phyloP scores from a whole-genome alignment of 495 filamentous ascomycete species.

The Neurospora sp. region DNA sequence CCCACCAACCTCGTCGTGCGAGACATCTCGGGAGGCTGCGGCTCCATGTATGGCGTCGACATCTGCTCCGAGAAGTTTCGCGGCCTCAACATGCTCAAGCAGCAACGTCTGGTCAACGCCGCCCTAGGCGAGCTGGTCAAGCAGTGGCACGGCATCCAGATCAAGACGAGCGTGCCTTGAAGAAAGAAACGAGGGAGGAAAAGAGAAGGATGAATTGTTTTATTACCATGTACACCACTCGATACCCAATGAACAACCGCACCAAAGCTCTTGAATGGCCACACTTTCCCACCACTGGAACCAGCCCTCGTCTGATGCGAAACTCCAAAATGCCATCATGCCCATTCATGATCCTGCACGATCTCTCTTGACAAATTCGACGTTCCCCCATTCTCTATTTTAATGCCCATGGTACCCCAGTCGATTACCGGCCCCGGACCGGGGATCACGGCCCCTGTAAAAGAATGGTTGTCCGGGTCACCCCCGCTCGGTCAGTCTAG shows the following conservation, averaged over 20 bases:
- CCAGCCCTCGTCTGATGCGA: neutral
- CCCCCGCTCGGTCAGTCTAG: neutral
- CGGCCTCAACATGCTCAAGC: conserved; percentile 56
- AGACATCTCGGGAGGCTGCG: conserved; percentile 70
- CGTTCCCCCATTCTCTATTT: neutral
- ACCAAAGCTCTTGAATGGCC: neutral
- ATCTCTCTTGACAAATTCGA: neutral
- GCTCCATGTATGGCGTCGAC: conserved; percentile 69
- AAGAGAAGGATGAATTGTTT: neutral
- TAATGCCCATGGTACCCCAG: neutral
- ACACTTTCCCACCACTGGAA: neutral
- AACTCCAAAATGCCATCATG: neutral
- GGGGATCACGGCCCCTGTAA: neutral
- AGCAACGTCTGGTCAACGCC: conserved; percentile 62
- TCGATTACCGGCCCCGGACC: neutral
- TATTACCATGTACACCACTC: neutral
- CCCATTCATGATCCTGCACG: neutral
- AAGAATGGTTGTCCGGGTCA: neutral
- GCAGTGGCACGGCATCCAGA: conserved; percentile 66
- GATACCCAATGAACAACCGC: conserved; percentile 2
- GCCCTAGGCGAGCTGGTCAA: conserved; percentile 59
- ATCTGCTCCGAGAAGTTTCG: conserved; percentile 55
- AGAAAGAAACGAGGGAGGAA: neutral
- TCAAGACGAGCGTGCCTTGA: conserved; percentile 47
- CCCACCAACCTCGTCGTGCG: conserved; percentile 48